These are phyloP conservation scores for Auxenochlorella pyrenoidosa DNA, from an alignment of 139 green algal genomes.

Conservation along the genomic window DNA sequence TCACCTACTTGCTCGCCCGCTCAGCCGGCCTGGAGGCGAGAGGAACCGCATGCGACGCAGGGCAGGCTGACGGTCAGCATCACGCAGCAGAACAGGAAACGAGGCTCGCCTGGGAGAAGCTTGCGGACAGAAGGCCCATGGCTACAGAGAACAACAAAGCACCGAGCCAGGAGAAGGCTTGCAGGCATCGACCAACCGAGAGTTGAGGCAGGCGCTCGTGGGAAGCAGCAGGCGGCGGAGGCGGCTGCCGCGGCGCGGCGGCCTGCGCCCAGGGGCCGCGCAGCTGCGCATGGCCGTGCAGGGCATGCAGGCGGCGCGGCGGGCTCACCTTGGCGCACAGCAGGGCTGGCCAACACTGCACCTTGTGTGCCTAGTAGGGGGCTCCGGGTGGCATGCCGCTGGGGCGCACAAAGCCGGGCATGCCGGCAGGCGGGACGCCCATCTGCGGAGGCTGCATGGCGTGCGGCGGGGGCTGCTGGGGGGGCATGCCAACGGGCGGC, in stretches of 20 bases:
- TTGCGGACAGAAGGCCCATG: too few relatives aligned
- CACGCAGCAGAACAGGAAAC: background rate
- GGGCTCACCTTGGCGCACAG: background rate
- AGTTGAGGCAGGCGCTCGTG: background rate
- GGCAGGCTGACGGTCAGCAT: background rate
- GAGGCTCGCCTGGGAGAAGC: background rate
- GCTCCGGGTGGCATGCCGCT: background rate
- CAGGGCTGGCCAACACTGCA: background rate
- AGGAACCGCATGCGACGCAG: background rate
- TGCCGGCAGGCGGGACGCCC: background rate
- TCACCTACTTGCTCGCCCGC: background rate
- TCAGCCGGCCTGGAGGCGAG: background rate
- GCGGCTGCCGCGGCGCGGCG: background rate
- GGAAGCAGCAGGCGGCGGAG: background rate
- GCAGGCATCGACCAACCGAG: background rate
- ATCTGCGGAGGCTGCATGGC: background rate
- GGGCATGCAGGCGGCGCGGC: too few relatives aligned
- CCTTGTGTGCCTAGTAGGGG: constrained; percentile 4
- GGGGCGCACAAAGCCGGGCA: background rate
- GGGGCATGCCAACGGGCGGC: background rate
- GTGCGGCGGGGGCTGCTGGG: constrained; percentile 11
- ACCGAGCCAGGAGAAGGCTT: background rate
- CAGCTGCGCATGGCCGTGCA: too few relatives aligned
- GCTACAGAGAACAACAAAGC: background rate
- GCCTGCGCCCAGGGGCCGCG: background rate